Evolutionary conservation across 2,329 filamentous ascomycete species (phyloP).

Genomic region (Penicillium expansum): DNA sequence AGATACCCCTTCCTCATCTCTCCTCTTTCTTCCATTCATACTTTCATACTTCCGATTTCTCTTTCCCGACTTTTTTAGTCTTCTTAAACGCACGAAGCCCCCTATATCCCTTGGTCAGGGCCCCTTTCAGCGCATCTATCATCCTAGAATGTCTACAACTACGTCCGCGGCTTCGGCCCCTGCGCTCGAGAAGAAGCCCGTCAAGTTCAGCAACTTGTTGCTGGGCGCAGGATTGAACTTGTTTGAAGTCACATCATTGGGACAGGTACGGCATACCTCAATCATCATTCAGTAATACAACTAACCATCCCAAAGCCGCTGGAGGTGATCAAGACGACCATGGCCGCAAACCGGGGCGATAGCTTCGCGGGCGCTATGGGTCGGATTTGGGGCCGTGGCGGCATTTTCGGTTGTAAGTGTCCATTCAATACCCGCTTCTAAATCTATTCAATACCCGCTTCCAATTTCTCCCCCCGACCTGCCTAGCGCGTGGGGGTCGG

Average conservation of each 20-base stretch:
- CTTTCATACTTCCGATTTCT: slow-evolving; percentile 10
- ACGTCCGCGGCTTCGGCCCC: slow-evolving; percentile 52
- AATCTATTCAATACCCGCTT: slow-evolving; percentile 6
- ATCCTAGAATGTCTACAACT: slow-evolving; percentile 57
- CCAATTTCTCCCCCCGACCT: slow-evolving; percentile 19
- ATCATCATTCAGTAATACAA: neutral
- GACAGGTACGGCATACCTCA: slow-evolving; percentile 53
- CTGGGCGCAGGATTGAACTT: slow-evolving; percentile 91
- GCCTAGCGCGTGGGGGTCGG: slow-evolving; percentile 11
- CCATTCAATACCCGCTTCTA: slow-evolving; percentile 6
- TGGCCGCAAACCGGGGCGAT: slow-evolving; percentile 94
- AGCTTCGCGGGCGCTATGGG: slow-evolving; percentile 76
- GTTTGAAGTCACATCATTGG: slow-evolving; percentile 78
- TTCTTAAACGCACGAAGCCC: slow-evolving; percentile 72
- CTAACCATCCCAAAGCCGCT: slow-evolving; percentile 63
- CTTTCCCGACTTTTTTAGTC: slow-evolving; percentile 17
- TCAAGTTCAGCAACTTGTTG: slow-evolving; percentile 99
- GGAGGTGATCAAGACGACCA: slow-evolving; percentile 99
- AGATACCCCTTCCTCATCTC: slow-evolving; percentile 16
- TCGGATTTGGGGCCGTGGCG: slow-evolving; percentile 91
- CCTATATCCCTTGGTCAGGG: slow-evolving; percentile 97
- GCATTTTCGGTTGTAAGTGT: slow-evolving; percentile 82
- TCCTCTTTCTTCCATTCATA: slow-evolving; percentile 14
- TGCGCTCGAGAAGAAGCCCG: slow-evolving; percentile 93
- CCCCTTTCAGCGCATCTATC: slow-evolving; percentile 58